Conservation (phyloP, 75 land plant species). For the Cunninghamia lanceolata region DNA sequence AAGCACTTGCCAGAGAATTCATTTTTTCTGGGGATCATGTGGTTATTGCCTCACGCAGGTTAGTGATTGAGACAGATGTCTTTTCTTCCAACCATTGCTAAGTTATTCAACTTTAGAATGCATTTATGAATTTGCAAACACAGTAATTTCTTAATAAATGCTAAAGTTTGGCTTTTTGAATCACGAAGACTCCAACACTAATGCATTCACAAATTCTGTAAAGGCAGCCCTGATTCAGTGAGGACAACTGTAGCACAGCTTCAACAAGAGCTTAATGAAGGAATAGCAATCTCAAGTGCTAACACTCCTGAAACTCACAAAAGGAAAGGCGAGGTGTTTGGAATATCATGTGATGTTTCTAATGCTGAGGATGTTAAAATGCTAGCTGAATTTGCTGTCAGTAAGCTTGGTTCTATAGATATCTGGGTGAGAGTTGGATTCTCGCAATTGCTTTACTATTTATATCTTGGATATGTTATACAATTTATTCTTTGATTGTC, state of each 20-base stretch:
- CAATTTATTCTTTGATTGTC: background rate
- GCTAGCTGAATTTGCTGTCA: slow-evolving; percentile 67
- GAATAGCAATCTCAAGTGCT: slow-evolving; percentile 18
- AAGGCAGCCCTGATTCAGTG: slow-evolving; percentile 82
- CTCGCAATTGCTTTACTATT: background rate
- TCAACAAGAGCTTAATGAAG: slow-evolving; percentile 56
- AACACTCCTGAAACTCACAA: slow-evolving; percentile 20
- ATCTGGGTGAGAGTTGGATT: slow-evolving; percentile 71
- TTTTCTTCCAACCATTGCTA: background rate
- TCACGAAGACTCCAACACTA: background rate
- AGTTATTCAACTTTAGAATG: background rate
- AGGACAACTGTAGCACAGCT: slow-evolving; percentile 69
- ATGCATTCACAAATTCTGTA: slow-evolving; percentile 11
- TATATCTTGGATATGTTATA: background rate
- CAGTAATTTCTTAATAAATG: background rate
- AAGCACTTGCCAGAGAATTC: slow-evolving; percentile 98
- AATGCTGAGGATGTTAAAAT: slow-evolving; percentile 72
- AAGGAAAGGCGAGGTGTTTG: slow-evolving; percentile 60
- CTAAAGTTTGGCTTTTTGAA: slow-evolving; percentile 5
- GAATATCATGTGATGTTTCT: slow-evolving; percentile 90
- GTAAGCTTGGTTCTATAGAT: slow-evolving; percentile 74
- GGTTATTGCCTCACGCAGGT: slow-evolving; percentile 97
- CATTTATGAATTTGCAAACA: background rate
- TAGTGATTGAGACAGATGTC: background rate
- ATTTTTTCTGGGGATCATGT: slow-evolving; percentile 92